Evolutionary conservation across 225 moss, liverwort and hornwort genomes (phyloP).

Genomic region (Climacium dendroides): DNA sequence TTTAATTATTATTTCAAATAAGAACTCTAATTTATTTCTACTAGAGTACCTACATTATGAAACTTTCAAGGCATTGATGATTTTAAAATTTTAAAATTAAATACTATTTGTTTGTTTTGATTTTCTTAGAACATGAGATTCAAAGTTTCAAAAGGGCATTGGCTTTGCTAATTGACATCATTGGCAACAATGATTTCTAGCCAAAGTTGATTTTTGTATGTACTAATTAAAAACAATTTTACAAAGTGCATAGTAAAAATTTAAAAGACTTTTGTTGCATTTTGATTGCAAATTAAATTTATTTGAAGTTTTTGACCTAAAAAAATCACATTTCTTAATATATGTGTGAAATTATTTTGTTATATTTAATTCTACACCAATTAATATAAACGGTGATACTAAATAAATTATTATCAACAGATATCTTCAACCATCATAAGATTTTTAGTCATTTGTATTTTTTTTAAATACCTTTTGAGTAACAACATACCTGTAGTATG

Average conservation of each 20-base stretch:
- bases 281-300: too few species aligned
- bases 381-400: accelerated
- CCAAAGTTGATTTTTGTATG: accelerated
- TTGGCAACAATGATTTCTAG: not conserved
- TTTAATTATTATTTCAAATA: not conserved
- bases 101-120: not conserved
- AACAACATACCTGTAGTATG: not conserved
- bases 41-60: not conserved
- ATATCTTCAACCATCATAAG: not conserved
- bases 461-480: not conserved
- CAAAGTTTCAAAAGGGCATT: not conserved
- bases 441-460: too few species aligned
- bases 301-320: not conserved
- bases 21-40: not conserved
- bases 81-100: not conserved
- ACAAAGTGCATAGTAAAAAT: not conserved
- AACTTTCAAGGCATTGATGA: not conserved
- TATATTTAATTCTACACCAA: not conserved
- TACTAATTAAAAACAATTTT: not conserved
- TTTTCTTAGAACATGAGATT: not conserved
- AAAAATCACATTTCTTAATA: accelerated
- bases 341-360: accelerated
- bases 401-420: too few species aligned
- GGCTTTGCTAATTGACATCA: not conserved
- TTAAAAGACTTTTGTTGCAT: not conserved